Conservation (phyloP, 345 rosid species). For the Ceriops tagal region DNA sequence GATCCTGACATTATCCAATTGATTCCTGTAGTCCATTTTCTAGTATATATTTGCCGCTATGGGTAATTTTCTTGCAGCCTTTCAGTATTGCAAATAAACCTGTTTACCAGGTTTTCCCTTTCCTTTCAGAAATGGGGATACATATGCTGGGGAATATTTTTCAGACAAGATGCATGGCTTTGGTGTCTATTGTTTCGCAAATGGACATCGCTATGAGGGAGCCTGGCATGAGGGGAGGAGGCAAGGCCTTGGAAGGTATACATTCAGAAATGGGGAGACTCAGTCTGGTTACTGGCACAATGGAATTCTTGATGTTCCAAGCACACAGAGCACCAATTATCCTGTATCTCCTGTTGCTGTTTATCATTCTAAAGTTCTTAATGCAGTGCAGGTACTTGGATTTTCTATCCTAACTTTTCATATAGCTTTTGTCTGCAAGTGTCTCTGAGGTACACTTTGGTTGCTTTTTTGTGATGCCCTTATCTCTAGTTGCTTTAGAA, state of each 20-base stretch:
- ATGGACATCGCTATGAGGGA: slow-evolving; percentile 89
- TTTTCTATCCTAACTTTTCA: neutral
- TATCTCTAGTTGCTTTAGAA: neutral
- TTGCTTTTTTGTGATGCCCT: neutral
- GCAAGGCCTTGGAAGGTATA: slow-evolving; percentile 97
- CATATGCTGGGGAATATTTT: slow-evolving; percentile 91
- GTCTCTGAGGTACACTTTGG: too few relatives aligned
- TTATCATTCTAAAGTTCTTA: slow-evolving; percentile 79
- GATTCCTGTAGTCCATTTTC: too few relatives aligned
- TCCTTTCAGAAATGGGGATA: slow-evolving; percentile 71
- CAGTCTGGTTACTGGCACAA: slow-evolving; percentile 96
- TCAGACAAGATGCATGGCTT: slow-evolving; percentile 98
- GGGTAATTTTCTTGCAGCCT: too few relatives aligned
- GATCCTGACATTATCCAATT: too few relatives aligned
- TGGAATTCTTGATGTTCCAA: slow-evolving; percentile 79
- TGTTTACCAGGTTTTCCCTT: too few relatives aligned
- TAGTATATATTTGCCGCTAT: too few relatives aligned
- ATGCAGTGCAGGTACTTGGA: slow-evolving; percentile 71
- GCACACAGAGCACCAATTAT: slow-evolving; percentile 59
- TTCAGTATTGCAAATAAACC: too few relatives aligned
- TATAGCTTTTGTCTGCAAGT: neutral
- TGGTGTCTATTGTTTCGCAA: slow-evolving; percentile 81
- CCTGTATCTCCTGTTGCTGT: slow-evolving; percentile 72
- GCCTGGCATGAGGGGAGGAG: slow-evolving; percentile 97
- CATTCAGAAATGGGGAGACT: slow-evolving; percentile 88